Percentiles rank a stretch among this genome's conserved stretches.
phyloP scores from a whole-genome alignment of 129 eudicot genomes.

The Glebionis coronaria region DNA sequence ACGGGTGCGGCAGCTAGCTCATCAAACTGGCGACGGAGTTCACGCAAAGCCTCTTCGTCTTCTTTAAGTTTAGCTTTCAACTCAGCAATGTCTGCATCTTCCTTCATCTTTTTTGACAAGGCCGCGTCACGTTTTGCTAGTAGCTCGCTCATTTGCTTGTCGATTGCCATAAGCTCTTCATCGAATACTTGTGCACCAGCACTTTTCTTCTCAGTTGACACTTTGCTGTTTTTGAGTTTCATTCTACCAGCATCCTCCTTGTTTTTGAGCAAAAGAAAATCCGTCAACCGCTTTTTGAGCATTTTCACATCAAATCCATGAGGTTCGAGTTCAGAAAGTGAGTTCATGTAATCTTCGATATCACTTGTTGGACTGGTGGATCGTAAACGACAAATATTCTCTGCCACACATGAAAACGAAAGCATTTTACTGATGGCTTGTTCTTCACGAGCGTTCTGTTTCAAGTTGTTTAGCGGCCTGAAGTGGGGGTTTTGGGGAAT shows the following conservation, averaged over 20 bases:
- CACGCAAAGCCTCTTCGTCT: constrained; percentile 23
- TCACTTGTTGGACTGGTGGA: constrained; percentile 34
- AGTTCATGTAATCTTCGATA: constrained; percentile 47
- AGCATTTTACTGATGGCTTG: constrained; percentile 74
- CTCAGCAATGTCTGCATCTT: constrained; percentile 25
- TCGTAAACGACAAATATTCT: constrained; percentile 37
- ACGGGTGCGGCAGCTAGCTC: constrained; percentile 37
- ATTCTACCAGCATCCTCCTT: constrained; percentile 26
- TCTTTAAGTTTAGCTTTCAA: constrained; percentile 33
- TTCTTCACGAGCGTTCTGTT: constrained; percentile 63
- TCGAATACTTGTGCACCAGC: constrained; percentile 24
- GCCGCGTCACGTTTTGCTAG: constrained; percentile 32
- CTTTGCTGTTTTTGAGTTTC: constrained; percentile 12
- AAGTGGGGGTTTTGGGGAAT: constrained; percentile 88
- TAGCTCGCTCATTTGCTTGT: constrained; percentile 40
- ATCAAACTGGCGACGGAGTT: constrained; percentile 31
- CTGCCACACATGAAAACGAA: constrained; percentile 49
- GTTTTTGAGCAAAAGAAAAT: constrained; percentile 40
- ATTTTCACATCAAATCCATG: constrained; percentile 61
- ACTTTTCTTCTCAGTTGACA: constrained; percentile 18
- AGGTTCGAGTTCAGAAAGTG: constrained; percentile 58
- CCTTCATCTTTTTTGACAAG: constrained; percentile 25
- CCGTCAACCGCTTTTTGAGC: constrained; percentile 38
- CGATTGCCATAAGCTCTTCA: constrained; percentile 39
- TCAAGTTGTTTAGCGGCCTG: constrained; percentile 35